phyloP scores from a whole-genome alignment of 371 early-diverging fungal genomes.

The Mucor lusitanicus region DNA sequence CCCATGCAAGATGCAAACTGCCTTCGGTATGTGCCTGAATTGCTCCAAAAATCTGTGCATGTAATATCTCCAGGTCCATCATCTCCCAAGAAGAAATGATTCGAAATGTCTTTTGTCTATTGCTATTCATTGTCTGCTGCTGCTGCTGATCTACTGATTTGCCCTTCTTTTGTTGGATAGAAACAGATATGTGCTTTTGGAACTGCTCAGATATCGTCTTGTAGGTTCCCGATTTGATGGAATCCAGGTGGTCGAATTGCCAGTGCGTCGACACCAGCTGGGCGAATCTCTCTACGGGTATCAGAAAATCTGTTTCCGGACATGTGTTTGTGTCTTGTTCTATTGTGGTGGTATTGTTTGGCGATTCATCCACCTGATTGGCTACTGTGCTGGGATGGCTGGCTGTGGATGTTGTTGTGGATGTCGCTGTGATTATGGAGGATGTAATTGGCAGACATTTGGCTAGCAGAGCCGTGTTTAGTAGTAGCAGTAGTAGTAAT shows the following conservation, averaged over 20 bases:
- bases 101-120: slow-evolving; percentile 14
- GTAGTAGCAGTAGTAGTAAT: slow-evolving; percentile 12
- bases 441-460: slow-evolving; percentile 10
- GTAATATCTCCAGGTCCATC: slow-evolving; percentile 45
- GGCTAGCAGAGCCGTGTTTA: slow-evolving; percentile 4
- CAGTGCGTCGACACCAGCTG: slow-evolving; percentile 44
- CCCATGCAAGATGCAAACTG: slow-evolving; percentile 42
- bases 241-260: slow-evolving; percentile 48
- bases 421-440: not conserved
- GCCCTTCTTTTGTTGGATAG: slow-evolving; percentile 9
- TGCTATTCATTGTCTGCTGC: not conserved
- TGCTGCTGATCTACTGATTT: not conserved
- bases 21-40: slow-evolving; percentile 47
- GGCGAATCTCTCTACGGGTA: slow-evolving; percentile 37
- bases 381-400: not conserved
- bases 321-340: slow-evolving; percentile 1
- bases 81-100: slow-evolving; percentile 9
- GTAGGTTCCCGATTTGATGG: slow-evolving; percentile 33
- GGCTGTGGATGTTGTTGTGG: not conserved
- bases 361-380: not conserved
- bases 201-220: slow-evolving; percentile 32
- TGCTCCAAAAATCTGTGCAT: slow-evolving; percentile 46
- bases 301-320: slow-evolving; percentile 9
- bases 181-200: slow-evolving; percentile 35
- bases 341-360: not conserved